Percentiles rank a stretch among this genome's conserved stretches.
Evolutionary conservation across 768 basidiomycete species (phyloP).

Genomic region (Leucocoprinus leucothites): DNA sequence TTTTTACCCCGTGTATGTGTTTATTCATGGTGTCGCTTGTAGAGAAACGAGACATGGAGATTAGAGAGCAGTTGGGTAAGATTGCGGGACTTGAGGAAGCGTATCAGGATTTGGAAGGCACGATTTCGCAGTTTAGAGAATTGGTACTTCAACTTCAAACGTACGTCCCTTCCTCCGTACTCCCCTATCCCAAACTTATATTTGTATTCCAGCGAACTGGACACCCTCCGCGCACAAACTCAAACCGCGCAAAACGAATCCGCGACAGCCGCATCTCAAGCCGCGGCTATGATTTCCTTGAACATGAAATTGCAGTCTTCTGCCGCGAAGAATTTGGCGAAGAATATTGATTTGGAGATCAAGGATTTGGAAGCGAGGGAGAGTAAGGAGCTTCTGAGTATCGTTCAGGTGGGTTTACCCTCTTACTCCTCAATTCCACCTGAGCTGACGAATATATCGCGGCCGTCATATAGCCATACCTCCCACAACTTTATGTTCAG

Average conservation of each 20-base stretch:
- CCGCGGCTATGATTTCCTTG: slow-evolving; percentile 90
- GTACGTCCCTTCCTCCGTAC: slow-evolving; percentile 33
- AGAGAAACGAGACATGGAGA: slow-evolving; percentile 66
- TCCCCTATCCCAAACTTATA: neutral
- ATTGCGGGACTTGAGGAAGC: slow-evolving; percentile 71
- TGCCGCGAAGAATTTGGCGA: slow-evolving; percentile 86
- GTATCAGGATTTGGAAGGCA: slow-evolving; percentile 82
- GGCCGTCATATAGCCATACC: slow-evolving; percentile 61
- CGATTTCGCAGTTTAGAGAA: slow-evolving; percentile 91
- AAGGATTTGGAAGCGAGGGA: slow-evolving; percentile 83
- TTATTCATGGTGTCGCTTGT: slow-evolving; percentile 3
- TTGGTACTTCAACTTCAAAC: slow-evolving; percentile 80
- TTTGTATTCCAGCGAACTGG: slow-evolving; percentile 67
- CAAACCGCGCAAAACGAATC: slow-evolving; percentile 83
- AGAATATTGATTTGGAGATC: slow-evolving; percentile 86
- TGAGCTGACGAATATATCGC: neutral
- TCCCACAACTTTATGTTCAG: slow-evolving; percentile 88
- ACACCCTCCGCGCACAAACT: slow-evolving; percentile 77
- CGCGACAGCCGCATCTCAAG: slow-evolving; percentile 79
- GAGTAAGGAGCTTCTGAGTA: slow-evolving; percentile 71
- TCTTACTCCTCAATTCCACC: neutral
- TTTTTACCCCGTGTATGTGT: neutral
- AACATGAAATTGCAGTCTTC: slow-evolving; percentile 94
- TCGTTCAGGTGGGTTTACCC: slow-evolving; percentile 63
- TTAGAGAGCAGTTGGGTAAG: slow-evolving; percentile 64